Base-by-base conservation (phyloP, 1,139 yeast species). In the Lodderomyces margitis region DNA sequence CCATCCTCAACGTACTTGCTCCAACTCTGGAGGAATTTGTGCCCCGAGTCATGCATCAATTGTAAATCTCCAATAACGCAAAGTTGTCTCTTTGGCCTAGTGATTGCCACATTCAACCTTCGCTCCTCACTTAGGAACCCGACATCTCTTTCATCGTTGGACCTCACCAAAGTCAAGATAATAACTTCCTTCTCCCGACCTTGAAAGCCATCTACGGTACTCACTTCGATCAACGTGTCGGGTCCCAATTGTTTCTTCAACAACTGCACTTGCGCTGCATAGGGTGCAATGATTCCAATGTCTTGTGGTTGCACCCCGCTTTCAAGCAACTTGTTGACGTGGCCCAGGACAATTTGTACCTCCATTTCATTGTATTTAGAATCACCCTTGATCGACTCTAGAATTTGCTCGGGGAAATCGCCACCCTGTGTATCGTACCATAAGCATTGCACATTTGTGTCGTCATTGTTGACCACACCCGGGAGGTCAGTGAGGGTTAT, bases 351-450 rank as follows among this genome's bases (percentile, higher is more conserved):
- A 24, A 88, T 57, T 36, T 68, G 59, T 0, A 81, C 81, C 57
- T 91, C 97, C 62, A 82, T 78, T 41, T 82, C 87, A 58, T 91
- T 91, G 51, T 61, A 83, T 54, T 84, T 84, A 0, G 91, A 83
- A 17, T 54, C 59, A 24, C 65, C 68, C 19, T 51, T 54, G 19
- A 55, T 54, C 11, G 68, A 74, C 6, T 70, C 76, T 11, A 68
- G 61, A 23, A 78, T 76, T 44, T 68, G 68, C 49, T 85, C 92
- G 1, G 79, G 82, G 51, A 71, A 86, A 35, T 83, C 87, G 4
- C 92, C 96, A n/a, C 95, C 95, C 59, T 87, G 94, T 0, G 98
- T 91, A 55, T 91, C 98, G 52, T 83, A 81, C 96, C 97, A 91
- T 2, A 88, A 66, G 43, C 74, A 69, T 16, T 58, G 51, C 1